Base-by-base conservation (phyloP, 2,329 filamentous ascomycete genomes). In the Colletotrichum tamarilloi region DNA sequence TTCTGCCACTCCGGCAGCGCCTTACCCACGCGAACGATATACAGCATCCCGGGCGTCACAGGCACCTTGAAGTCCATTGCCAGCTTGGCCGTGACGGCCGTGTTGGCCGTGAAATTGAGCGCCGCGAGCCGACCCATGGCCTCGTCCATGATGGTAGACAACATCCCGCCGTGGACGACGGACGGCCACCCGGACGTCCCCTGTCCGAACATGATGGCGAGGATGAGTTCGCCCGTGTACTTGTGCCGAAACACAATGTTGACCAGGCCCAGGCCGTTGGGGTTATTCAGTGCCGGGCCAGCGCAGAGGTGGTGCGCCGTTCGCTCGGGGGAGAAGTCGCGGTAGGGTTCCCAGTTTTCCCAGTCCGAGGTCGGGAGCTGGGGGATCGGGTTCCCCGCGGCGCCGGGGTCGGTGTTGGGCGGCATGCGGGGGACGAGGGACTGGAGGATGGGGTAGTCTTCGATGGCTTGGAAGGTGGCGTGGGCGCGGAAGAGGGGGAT, bases 81-180 rank as follows among this genome's bases (percentile, higher is more conserved):
- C 35, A 74, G 60, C 46, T 69, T 73, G 3, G 73, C 73, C 11
- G 73, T 74, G 3, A 74, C 73, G 26, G 73, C 73, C 59, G 69
- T 74, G 52, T 64, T 59, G 22, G 72, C 72, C 11, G 30, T 12
- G 26, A 74, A 74, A 3, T 12, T 59, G 19, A 62, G 60, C 16
- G 64, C 64, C 22, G 74, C 74, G 46, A 74, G 58, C 46, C 74
- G 72, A 12, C 81, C 81, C 78, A 83, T 82, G 24, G 80, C 76
- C 79, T 85, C 84, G 63, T 85, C 84, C 56, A 82, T 74, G 68
- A 85, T 70, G 16, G 83, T 77, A 57, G 80, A 79, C 16, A 79
- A 76, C 70, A 84, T 76, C 22, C 84, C 83, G 8, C 83, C 83
- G 72, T 85, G 84, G 7, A 84, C 74, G 19, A 84, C 67, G 14